Conservation (phyloP, 1,139 yeast genomes). For the Zygosaccharomyces pseudobailii region DNA sequence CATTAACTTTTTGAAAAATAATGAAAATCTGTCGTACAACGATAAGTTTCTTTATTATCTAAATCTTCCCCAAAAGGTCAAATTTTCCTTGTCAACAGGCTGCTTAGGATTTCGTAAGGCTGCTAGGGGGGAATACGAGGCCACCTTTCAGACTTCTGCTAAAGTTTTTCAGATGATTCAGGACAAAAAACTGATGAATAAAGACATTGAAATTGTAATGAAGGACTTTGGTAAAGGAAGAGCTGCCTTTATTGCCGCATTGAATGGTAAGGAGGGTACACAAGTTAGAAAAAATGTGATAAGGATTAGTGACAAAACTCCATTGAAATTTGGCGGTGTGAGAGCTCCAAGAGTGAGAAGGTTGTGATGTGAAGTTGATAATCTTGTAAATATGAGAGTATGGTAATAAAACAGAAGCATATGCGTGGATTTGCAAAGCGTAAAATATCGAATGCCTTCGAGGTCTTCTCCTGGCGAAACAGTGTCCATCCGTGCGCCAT, state of each 20-base stretch:
- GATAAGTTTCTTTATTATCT: constrained; percentile 74
- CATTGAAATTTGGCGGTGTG: constrained; percentile 87
- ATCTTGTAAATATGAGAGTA: background rate
- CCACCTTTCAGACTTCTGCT: constrained; percentile 82
- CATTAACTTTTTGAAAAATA: constrained; percentile 51
- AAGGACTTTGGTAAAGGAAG: constrained; percentile 87
- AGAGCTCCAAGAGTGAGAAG: constrained; percentile 83
- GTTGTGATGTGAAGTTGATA: constrained; percentile 39
- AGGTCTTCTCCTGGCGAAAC: too few relatives aligned
- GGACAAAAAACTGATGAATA: constrained; percentile 50
- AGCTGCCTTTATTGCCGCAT: constrained; percentile 77
- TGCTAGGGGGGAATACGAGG: constrained; percentile 88
- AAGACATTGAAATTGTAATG: constrained; percentile 65
- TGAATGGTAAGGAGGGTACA: constrained; percentile 86
- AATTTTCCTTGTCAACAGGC: constrained; percentile 65
- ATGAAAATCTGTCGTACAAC: constrained; percentile 56
- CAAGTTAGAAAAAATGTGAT: constrained; percentile 57
- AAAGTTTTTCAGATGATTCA: constrained; percentile 68
- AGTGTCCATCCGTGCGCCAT: too few relatives aligned
- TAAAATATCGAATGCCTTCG: too few relatives aligned
- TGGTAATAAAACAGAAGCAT: too few relatives aligned
- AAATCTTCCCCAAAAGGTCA: constrained; percentile 73
- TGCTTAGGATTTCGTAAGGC: constrained; percentile 71
- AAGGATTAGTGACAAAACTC: constrained; percentile 72
- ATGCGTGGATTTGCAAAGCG: too few relatives aligned